These are phyloP conservation scores for Eutrema yunnanense DNA, from an alignment of 345 rosid genomes.

Conservation along the genomic window DNA sequence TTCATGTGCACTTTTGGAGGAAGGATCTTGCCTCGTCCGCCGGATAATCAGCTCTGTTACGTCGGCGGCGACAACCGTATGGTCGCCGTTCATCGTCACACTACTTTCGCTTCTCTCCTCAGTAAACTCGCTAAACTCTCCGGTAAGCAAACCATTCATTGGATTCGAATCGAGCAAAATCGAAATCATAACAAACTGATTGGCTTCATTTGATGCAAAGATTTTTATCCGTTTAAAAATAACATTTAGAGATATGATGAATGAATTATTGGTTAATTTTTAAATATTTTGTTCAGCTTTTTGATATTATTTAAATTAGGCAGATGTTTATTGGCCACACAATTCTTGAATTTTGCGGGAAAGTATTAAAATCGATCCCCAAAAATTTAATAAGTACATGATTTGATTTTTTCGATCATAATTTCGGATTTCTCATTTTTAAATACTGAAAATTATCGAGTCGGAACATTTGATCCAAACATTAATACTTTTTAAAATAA, in stretches of 20 bases:
- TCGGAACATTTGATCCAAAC: background rate
- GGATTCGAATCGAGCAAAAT: background rate
- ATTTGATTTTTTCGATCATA: background rate
- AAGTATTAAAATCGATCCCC: background rate
- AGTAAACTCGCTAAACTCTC: constrained; percentile 74
- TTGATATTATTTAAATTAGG: background rate
- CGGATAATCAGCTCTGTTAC: constrained; percentile 86
- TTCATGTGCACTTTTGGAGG: constrained; percentile 98
- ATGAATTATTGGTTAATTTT: background rate
- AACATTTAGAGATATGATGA: background rate
- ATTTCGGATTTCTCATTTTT: background rate
- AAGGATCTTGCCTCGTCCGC: constrained; percentile 93
- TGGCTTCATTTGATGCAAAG: background rate
- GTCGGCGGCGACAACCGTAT: constrained; percentile 96
- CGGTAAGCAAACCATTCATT: constrained; percentile 31
- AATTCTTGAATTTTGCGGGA: background rate
- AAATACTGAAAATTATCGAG: background rate
- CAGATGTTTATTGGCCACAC: constrained; percentile 13
- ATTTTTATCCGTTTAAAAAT: background rate
- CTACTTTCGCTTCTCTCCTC: constrained; percentile 54
- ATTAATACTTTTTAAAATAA: background rate
- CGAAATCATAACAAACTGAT: background rate
- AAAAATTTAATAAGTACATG: no score
- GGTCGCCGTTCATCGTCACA: constrained; percentile 68
- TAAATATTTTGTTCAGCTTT: background rate